Conservation (phyloP, 2,329 filamentous ascomycete species). For the Tolypocladium ovalisporum region DNA sequence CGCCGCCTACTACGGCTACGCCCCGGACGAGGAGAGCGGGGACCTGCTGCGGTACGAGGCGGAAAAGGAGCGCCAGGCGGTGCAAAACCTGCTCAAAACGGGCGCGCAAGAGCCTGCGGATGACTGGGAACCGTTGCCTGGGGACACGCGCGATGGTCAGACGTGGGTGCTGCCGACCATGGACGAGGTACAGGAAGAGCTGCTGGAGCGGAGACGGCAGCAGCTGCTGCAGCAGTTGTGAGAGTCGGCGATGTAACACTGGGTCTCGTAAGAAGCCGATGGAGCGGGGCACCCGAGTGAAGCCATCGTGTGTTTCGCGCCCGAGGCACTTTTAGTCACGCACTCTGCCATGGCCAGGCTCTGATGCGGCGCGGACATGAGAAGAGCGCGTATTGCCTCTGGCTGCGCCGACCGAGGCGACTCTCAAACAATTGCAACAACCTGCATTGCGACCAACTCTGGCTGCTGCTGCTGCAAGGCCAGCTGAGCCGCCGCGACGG, state of each 20-base stretch:
- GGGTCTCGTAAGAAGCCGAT: no score
- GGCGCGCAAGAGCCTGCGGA: slow-evolving; percentile 46
- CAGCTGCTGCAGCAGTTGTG: slow-evolving; percentile 74
- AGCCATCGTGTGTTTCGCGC: background rate
- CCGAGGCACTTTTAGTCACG: background rate
- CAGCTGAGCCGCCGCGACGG: no score
- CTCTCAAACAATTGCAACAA: no score
- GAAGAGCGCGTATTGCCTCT: background rate
- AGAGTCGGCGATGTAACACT: background rate
- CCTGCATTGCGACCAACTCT: no score
- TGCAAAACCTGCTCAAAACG: slow-evolving; percentile 53
- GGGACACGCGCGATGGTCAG: slow-evolving; percentile 72
- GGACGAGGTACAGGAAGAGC: slow-evolving; percentile 88
- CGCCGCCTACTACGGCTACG: slow-evolving; percentile 93
- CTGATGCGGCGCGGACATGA: background rate
- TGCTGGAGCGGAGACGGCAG: slow-evolving; percentile 75
- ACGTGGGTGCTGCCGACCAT: slow-evolving; percentile 75
- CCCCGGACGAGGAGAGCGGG: slow-evolving; percentile 82
- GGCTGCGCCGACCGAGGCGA: background rate
- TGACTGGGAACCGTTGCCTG: slow-evolving; percentile 78
- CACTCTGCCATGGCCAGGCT: background rate
- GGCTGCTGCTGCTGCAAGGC: no score
- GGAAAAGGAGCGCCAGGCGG: slow-evolving; percentile 72
- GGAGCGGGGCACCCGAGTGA: background rate
- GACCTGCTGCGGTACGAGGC: slow-evolving; percentile 70